phyloP scores from a whole-genome alignment of 2,329 filamentous ascomycete species.

The Chalaropsis thielavioides region DNA sequence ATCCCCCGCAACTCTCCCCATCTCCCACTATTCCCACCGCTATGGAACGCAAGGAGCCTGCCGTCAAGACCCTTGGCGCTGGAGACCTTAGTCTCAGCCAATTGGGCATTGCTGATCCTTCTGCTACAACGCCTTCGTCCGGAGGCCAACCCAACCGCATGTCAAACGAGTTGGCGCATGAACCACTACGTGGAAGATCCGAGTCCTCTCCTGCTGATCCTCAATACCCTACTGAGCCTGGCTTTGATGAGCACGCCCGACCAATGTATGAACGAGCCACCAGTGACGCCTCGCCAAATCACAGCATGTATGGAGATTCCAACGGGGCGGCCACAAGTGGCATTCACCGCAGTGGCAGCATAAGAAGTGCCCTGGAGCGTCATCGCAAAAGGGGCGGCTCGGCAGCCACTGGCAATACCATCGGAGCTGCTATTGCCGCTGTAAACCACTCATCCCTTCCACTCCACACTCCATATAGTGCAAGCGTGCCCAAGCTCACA shows the following conservation, averaged over 20 bases:
- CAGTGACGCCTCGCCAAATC: constrained; percentile 12
- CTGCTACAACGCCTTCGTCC: constrained; percentile 1
- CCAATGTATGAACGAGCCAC: neutral
- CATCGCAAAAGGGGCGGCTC: constrained; percentile 76
- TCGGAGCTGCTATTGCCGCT: constrained; percentile 58
- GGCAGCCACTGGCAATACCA: constrained; percentile 50
- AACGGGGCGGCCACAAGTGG: constrained; percentile 21
- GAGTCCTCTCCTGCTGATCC: constrained; percentile 44
- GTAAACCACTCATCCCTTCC: constrained; percentile 33
- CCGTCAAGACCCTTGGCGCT: constrained; percentile 75
- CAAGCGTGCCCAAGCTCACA: constrained; percentile 61
- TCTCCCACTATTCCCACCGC: constrained; percentile 8
- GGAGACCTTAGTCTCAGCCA: constrained; percentile 84
- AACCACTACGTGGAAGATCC: constrained; percentile 32
- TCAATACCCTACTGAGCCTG: constrained; percentile 21
- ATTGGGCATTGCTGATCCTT: constrained; percentile 56
- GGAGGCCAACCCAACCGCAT: neutral
- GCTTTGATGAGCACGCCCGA: constrained; percentile 26
- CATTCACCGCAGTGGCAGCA: constrained; percentile 50
- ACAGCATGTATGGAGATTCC: constrained; percentile 14
- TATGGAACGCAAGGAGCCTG: constrained; percentile 51
- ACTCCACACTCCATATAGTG: constrained; percentile 46
- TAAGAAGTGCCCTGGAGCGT: constrained; percentile 45
- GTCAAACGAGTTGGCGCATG: neutral
- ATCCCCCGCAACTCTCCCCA: constrained; percentile 9